Evolutionary conservation across 176 grass and related monocot genomes (phyloP), one percentile per base, ranked within the genome.

Genomic region (Oryza officinalis): DNA sequence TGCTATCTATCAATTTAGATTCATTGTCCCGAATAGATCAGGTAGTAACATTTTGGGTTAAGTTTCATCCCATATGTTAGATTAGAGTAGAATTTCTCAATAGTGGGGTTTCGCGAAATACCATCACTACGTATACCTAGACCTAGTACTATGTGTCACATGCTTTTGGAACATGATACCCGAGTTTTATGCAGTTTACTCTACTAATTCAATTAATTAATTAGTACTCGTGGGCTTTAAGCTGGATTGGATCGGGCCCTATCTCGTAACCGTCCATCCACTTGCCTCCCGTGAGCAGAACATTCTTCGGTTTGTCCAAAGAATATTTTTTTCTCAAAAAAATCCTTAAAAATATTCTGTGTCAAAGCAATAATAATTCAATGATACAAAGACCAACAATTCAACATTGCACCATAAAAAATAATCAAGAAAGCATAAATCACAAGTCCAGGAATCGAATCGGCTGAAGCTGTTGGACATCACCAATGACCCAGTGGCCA

Each of bases 171-270:
- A n/a, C n/a, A n/a, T n/a, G n/a, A n/a, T n/a, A n/a, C n/a, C n/a
- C n/a, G n/a, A n/a, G n/a, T n/a, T n/a, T n/a, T n/a, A n/a, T n/a
- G n/a, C n/a, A n/a, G n/a, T n/a, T n/a, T n/a, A n/a, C n/a, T n/a
- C n/a, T n/a, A n/a, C n/a, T n/a, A n/a, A n/a, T n/a, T n/a, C n/a
- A n/a, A n/a, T n/a, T n/a, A n/a, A n/a, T 27, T 66, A 75, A 76
- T 66, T 75, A 33, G 45, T 49, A 17, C 17, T 18, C 30, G 33
- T 70, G 77, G 70, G 33, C 69, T 63, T 76, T 30, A 49, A 65
- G 60, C 67, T 85, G 63, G 71, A 69, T 61, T 83, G 43, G 74
- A 63, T 77, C 0, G 81, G 76, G 59, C 74, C 65, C 10, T 27
- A 41, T 40, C 82, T 50, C 61, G 12, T 13, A 63, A 76, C 77